phyloP scores from a whole-genome alignment of 164 flowering plant genomes.

The Stephania yunnanensis region DNA sequence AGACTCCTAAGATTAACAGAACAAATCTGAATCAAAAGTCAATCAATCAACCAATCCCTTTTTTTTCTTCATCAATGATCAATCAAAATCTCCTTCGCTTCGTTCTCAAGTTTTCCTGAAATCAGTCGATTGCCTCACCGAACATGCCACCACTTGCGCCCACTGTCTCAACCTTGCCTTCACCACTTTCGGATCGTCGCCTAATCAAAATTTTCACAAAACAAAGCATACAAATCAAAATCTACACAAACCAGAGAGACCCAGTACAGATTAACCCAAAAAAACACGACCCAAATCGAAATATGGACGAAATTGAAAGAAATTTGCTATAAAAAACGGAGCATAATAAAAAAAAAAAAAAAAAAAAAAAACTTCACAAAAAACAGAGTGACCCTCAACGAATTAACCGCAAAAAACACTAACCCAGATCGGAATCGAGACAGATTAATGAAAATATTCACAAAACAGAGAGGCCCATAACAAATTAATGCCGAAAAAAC shows the following conservation, averaged over 20 bases:
- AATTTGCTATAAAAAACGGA: not conserved
- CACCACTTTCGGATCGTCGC: slow-evolving; percentile 56
- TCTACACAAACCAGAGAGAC: too few species aligned
- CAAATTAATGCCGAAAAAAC: not conserved
- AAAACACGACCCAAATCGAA: not conserved
- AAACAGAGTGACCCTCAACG: too few species aligned
- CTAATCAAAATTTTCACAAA: slow-evolving; percentile 18
- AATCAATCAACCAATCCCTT: not conserved
- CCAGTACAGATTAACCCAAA: not conserved
- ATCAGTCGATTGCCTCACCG: slow-evolving; percentile 38
- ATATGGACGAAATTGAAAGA: not conserved
- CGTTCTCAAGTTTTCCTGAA: not conserved
- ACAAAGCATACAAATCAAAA: too few species aligned
- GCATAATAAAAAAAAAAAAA: too few species aligned
- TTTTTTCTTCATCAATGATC: not conserved
- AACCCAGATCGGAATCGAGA: too few species aligned
- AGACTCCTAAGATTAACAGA: not conserved
- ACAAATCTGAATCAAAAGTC: not conserved
- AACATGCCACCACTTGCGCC: slow-evolving; percentile 82
- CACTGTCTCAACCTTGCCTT: slow-evolving; percentile 70
- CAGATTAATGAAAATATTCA: too few species aligned
- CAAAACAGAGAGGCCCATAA: too few species aligned
- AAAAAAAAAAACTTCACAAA: too few species aligned
- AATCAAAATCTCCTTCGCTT: not conserved
- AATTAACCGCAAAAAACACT: too few species aligned